Conservation (phyloP, 495 filamentous ascomycete genomes). For the Aspergillus avenaceus region DNA sequence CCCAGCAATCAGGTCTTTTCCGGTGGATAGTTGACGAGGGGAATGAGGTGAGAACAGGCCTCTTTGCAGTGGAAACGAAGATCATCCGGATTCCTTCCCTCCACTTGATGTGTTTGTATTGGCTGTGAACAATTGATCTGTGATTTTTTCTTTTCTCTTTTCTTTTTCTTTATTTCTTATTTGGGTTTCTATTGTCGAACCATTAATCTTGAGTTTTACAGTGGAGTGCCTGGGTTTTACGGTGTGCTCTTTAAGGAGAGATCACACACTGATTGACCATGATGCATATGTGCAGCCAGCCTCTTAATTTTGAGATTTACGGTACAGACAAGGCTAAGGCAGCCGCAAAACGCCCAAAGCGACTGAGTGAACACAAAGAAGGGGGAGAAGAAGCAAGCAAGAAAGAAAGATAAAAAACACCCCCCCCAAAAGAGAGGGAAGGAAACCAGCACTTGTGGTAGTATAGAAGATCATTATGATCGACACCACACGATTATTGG, state of each 20-base stretch:
- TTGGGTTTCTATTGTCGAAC: too few relatives aligned
- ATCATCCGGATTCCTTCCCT: background rate
- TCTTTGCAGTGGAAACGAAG: constrained; percentile 2
- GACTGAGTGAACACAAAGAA: constrained; percentile 5
- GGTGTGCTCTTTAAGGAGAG: background rate
- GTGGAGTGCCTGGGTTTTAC: background rate
- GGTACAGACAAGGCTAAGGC: background rate
- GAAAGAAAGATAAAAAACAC: background rate
- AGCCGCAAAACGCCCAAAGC: background rate
- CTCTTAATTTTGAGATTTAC: background rate
- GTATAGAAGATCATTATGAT: background rate
- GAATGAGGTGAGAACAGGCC: background rate
- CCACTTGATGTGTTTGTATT: background rate
- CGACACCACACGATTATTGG: constrained; percentile 4
- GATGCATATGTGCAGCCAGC: background rate
- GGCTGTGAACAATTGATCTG: background rate
- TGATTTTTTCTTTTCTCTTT: background rate
- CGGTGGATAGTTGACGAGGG: background rate
- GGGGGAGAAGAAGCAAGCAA: background rate
- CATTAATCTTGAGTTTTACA: background rate
- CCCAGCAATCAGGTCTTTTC: too few relatives aligned
- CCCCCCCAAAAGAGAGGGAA: background rate
- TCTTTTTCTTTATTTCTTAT: background rate
- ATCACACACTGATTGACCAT: background rate
- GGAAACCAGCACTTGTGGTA: background rate